Base-by-base conservation (phyloP, 805 yeast genomes). In the Lipomyces orientalis region DNA sequence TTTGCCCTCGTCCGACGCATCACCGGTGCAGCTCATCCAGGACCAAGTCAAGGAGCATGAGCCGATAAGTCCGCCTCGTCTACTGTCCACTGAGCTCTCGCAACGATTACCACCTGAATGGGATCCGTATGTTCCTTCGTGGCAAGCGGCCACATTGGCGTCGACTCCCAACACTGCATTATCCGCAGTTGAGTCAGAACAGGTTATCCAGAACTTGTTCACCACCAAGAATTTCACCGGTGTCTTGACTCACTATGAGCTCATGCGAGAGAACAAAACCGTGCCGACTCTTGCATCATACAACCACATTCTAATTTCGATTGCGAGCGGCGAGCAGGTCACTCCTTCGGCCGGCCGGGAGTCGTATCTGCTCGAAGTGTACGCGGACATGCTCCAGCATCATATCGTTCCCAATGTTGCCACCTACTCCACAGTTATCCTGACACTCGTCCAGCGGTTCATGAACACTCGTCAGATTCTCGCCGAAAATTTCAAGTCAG, bases 381-480 rank as follows among this genome's bases (percentile, higher is more conserved):
- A 67, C 35, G 46, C 59, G 35, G 33, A 33, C 31, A 70, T 71
- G 73, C 60, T 70, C n/a, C 25, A 62, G 14, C 46, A 51, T 16
- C 55, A 62, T 22, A 62, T 70, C 43, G 52, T 64, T 22, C 73
- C 73, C 7, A 67, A 70, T 19, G 67, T 51, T 7, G 34, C 54
- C 2, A 66, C 67, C 1, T 70, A 71, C 58, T 58, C 68, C 31
- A 57, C 61, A 10, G 62, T 71, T 25, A 61, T 70, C 22, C 39
- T 61, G 12, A 43, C 70, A 4, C 69, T 70, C 2, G 35, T 51
- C 31, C 19, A 51, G 6, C 59, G 69, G n/a, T 71, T 43, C 56
- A 22, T 63, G 39, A 51, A 31, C 49, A 34, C 56, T 25, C 58
- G 56, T 12, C 31, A 39, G 29, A n/a, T 54, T 9, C 37, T 62